phyloP scores from a whole-genome alignment of 1,139 yeast genomes.

The Taphrina wiesneri region DNA sequence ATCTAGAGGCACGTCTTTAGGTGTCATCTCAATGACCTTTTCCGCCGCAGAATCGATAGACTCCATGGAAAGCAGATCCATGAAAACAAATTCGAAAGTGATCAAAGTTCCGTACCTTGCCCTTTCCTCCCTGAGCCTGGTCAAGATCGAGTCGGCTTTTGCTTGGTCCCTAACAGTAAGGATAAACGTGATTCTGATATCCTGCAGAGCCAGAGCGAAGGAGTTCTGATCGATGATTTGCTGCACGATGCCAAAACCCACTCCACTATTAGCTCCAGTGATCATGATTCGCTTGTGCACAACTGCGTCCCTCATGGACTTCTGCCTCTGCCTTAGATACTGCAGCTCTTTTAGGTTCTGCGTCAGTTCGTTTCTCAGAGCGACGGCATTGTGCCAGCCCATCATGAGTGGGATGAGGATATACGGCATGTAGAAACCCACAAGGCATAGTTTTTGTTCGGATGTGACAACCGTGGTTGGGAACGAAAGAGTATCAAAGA shows the following conservation, averaged over 20 bases:
- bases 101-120: conserved; percentile 45
- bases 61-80: conserved; percentile 90
- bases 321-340: conserved; percentile 7
- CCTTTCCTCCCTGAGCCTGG: conserved; percentile 21
- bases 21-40: conserved; percentile 55
- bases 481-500: conserved; percentile 14
- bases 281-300: conserved; percentile 6
- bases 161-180: conserved; percentile 89
- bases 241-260: conserved; percentile 82
- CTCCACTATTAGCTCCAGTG: conserved; percentile 53
- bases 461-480: background rate
- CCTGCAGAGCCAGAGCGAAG: conserved; percentile 46
- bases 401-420: conserved; percentile 7
- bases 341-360: background rate
- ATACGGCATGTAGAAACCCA: conserved; percentile 21
- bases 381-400: conserved; percentile 2
- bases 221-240: conserved; percentile 51
- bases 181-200: conserved; percentile 66
- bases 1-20: conserved; percentile 66
- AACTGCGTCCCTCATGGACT: background rate
- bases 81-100: conserved; percentile 80
- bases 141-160: conserved; percentile 53
- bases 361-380: background rate
- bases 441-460: background rate
- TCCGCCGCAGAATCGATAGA: conserved; percentile 73